Evolutionary conservation across 257 asterid genomes (phyloP).

Genomic region (Solanum chilense): DNA sequence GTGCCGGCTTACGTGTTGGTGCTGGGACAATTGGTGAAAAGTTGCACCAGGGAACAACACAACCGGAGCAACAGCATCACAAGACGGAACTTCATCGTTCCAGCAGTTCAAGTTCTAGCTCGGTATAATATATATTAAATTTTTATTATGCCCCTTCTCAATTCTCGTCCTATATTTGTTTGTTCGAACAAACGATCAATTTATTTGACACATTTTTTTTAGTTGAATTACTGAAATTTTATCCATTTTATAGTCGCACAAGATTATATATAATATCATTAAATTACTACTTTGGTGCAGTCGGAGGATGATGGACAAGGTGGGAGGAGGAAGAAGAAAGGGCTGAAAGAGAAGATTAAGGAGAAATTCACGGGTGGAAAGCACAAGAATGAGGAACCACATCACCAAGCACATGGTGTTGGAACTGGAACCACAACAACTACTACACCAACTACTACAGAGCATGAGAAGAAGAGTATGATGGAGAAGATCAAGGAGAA

Average conservation of each 20-base stretch:
- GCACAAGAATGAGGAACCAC: conserved; percentile 17
- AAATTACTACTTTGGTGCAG: conserved; percentile 3
- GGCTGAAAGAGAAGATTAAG: conserved; percentile 57
- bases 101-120: conserved; percentile 58
- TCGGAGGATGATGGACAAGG: conserved; percentile 76
- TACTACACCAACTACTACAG: conserved; percentile 8
- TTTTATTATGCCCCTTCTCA: no score
- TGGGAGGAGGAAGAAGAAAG: conserved; percentile 64
- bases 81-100: conserved; percentile 32
- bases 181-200: no score
- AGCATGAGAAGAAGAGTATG: conserved; percentile 67
- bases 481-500: conserved; percentile 74
- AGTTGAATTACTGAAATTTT: not conserved
- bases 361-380: conserved; percentile 41
- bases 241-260: no score
- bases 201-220: no score
- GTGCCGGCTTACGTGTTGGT: not conserved
- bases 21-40: not conserved
- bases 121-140: conserved; percentile 23
- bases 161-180: no score
- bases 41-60: not conserved
- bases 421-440: conserved; percentile 8
- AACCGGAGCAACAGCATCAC: not conserved
- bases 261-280: not conserved
- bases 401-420: not conserved